Conservation (phyloP, 129 eudicot species). For the Glebionis coronaria region DNA sequence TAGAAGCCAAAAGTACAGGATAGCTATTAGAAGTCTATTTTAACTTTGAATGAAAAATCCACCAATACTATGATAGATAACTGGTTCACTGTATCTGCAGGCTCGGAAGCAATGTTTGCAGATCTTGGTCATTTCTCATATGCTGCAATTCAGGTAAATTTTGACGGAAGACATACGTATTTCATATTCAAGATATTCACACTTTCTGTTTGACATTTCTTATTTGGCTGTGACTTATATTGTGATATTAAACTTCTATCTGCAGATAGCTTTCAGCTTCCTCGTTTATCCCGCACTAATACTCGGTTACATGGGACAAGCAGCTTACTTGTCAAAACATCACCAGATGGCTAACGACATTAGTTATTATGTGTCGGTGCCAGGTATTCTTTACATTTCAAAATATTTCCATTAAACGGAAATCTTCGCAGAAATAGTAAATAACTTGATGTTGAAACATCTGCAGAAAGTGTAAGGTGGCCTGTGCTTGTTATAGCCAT, state of each 20-base stretch:
- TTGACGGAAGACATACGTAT: conserved; percentile 9
- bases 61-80: conserved; percentile 4
- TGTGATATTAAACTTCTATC: neutral
- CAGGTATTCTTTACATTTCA: conserved; percentile 46
- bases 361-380: conserved; percentile 80
- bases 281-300: conserved; percentile 75
- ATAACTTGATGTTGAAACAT: conserved; percentile 14
- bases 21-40: neutral
- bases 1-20: too few relatives aligned
- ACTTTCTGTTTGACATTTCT: neutral
- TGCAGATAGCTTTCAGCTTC: conserved; percentile 70
- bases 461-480: conserved; percentile 69
- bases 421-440: neutral
- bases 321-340: conserved; percentile 67
- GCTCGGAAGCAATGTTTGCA: conserved; percentile 99
- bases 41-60: neutral
- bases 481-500: conserved; percentile 84
- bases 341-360: conserved; percentile 49
- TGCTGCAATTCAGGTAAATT: conserved; percentile 82
- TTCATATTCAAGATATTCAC: neutral
- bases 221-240: neutral
- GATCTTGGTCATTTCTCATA: conserved; percentile 97
- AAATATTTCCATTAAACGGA: neutral
- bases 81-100: conserved; percentile 41
- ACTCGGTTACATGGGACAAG: conserved; percentile 84